These are phyloP conservation scores for Pyrenopolyporus hunteri DNA, from an alignment of 495 filamentous ascomycete species.

Conservation along the genomic window DNA sequence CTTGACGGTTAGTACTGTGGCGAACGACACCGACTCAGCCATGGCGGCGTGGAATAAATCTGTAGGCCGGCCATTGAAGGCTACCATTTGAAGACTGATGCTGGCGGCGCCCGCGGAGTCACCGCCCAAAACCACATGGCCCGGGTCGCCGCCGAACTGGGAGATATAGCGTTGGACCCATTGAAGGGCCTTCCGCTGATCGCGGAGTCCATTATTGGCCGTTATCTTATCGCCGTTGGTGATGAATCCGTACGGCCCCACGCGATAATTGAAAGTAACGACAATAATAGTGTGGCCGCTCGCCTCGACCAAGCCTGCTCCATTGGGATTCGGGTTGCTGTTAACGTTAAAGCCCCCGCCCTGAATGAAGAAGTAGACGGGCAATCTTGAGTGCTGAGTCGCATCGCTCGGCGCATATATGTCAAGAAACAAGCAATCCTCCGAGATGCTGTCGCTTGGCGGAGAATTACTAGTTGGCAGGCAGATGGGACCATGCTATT, in stretches of 20 bases:
- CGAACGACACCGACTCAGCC: conserved; percentile 71
- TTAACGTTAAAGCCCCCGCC: conserved; percentile 69
- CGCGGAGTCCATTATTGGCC: conserved; percentile 67
- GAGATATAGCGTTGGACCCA: conserved; percentile 76
- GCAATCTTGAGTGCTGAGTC: conserved; percentile 53
- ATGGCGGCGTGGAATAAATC: conserved; percentile 67
- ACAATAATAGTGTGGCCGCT: conserved; percentile 65
- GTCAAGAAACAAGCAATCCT: conserved; percentile 71
- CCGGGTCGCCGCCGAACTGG: conserved; percentile 70
- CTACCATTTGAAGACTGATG: conserved; percentile 43
- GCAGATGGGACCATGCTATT: conserved; percentile 38
- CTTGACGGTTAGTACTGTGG: conserved; percentile 60
- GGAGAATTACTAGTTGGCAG: conserved; percentile 21
- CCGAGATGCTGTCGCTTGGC: conserved; percentile 43
- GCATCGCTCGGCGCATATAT: conserved; percentile 65
- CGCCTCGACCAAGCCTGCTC: conserved; percentile 59
- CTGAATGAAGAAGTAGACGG: conserved; percentile 71
- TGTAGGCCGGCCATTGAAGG: conserved; percentile 54
- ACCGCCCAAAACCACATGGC: conserved; percentile 68
- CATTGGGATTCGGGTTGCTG: conserved; percentile 65
- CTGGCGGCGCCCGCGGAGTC: conserved; percentile 67
- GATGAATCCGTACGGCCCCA: conserved; percentile 46
- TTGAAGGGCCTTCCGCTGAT: conserved; percentile 70
- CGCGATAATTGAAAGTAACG: conserved; percentile 69
- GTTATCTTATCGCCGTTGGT: conserved; percentile 37